phyloP scores from a whole-genome alignment of 139 green algal genomes.

The Choricystis sp. region DNA sequence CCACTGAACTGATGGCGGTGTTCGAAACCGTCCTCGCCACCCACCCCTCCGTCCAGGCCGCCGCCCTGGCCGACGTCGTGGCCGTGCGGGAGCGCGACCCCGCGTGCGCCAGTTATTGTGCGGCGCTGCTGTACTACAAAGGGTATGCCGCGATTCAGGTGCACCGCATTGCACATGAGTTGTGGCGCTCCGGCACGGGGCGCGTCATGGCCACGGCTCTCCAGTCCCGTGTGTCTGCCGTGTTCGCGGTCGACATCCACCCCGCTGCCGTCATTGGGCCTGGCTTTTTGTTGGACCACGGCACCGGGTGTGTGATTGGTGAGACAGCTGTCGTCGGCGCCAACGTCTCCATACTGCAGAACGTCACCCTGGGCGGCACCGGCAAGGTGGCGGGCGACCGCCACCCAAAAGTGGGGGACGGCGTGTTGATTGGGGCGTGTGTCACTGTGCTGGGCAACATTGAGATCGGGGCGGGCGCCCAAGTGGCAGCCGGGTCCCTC shows the following conservation, averaged over 20 bases:
- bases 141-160: slow-evolving; percentile 85
- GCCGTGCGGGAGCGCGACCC: slow-evolving; percentile 45
- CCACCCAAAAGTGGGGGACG: slow-evolving; percentile 83
- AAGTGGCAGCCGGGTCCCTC: slow-evolving; percentile 66
- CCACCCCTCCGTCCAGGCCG: slow-evolving; percentile 10
- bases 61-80: slow-evolving; percentile 23
- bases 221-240: slow-evolving; percentile 33
- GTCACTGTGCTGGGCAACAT: slow-evolving; percentile 94
- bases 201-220: slow-evolving; percentile 62
- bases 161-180: slow-evolving; percentile 76
- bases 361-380: slow-evolving; percentile 82
- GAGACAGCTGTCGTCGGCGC: slow-evolving; percentile 78
- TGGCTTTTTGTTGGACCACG: slow-evolving; percentile 85
- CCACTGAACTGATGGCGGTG: slow-evolving; percentile 31
- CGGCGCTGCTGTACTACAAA: slow-evolving; percentile 86
- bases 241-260: slow-evolving; percentile 77
- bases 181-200: slow-evolving; percentile 66
- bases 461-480: slow-evolving; percentile 62
- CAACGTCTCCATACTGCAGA: slow-evolving; percentile 73
- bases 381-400: slow-evolving; percentile 87
- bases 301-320: slow-evolving; percentile 71
- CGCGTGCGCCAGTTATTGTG: slow-evolving; percentile 36
- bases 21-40: slow-evolving; percentile 18
- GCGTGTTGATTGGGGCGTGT: slow-evolving; percentile 79
- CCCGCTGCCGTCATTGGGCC: slow-evolving; percentile 57